Evolutionary conservation across 768 basidiomycete genomes (phyloP).

Genomic region (Porpolomopsis calyptriformis): DNA sequence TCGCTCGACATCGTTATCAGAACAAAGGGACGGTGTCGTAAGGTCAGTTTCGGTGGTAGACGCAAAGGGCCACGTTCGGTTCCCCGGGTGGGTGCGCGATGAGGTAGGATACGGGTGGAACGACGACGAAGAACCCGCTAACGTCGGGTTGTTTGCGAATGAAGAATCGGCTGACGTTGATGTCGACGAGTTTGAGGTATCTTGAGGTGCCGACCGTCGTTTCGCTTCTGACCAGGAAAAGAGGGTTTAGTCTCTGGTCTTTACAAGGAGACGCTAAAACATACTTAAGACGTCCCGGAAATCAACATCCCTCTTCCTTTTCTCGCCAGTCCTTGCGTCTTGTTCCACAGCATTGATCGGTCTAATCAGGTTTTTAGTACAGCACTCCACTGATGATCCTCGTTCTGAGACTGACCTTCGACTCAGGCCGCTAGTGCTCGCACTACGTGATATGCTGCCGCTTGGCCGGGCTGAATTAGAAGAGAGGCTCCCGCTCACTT

Average conservation of each 20-base stretch:
- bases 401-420: background rate
- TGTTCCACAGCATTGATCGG: background rate
- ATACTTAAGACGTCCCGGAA: slow-evolving; percentile 24
- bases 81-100: slow-evolving; percentile 8
- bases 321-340: slow-evolving; percentile 15
- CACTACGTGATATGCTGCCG: slow-evolving; percentile 1
- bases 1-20: slow-evolving; percentile 49
- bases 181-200: slow-evolving; percentile 17
- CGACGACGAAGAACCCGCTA: slow-evolving; percentile 10
- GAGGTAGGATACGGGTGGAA: slow-evolving; percentile 15
- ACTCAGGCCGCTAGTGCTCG: background rate
- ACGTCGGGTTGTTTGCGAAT: slow-evolving; percentile 6
- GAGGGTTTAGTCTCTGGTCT: background rate
- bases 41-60: slow-evolving; percentile 24
- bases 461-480: background rate
- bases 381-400: no score
- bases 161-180: slow-evolving; percentile 11
- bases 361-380: slow-evolving; percentile 1
- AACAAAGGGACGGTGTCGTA: slow-evolving; percentile 62
- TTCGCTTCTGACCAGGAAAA: slow-evolving; percentile 23
- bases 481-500: slow-evolving; percentile 29
- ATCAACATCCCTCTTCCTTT: slow-evolving; percentile 21
- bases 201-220: slow-evolving; percentile 25
- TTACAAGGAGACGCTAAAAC: slow-evolving; percentile 11
- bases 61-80: slow-evolving; percentile 14